Evolutionary conservation across 805 yeast species (phyloP), one percentile per base, ranked within the genome.

Genomic region (Lachancea kluyveri): DNA sequence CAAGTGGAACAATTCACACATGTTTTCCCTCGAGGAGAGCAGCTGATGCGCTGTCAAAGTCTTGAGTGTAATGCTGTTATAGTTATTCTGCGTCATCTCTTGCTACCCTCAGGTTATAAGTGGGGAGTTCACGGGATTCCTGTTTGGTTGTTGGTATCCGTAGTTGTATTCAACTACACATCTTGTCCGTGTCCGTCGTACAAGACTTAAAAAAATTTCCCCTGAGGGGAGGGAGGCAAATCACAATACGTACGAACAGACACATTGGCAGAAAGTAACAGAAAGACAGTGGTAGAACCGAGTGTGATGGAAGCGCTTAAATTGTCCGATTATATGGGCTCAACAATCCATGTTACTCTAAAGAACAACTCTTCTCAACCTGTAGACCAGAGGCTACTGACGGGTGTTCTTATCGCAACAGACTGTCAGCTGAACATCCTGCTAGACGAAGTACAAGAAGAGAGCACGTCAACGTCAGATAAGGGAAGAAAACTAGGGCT

Each of bases 401-500:
- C 40, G 6, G 74, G 74, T 0, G 43, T 48, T 4, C 44, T 68
- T 9, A 59, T 67, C 8, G 67, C 73, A 1, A 45, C 64, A 3
- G 74, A 68, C 40, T 66, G 67, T 19, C 65, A 64, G 34, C 49
- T 61, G 12, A 68, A 68, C 34, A 31, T 67, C 5, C 45, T 68
- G 12, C 38, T 68, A 14, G 60, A 69, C 22, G 58, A 62, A 34
- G 68, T 60, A 7, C 40, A 37, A 8, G 74, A 68, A 35, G 38
- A 28, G 5, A 33, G 32, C 6, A 28, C 28, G 4, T 64, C 59
- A 12, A 35, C 30, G 3, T 31, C 35, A 3, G 39, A 32, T 18
- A 40, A 40, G 10, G 31, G 37, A 17, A 56, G 79, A 40, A 62
- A 62, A 26, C 43, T 72, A 24, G 79, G 79, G 0, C 48, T 73